Evolutionary conservation across 2,329 filamentous ascomycete species (phyloP), one percentile per base, ranked within the genome.

Genomic region (Colletotrichum higginsianum): DNA sequence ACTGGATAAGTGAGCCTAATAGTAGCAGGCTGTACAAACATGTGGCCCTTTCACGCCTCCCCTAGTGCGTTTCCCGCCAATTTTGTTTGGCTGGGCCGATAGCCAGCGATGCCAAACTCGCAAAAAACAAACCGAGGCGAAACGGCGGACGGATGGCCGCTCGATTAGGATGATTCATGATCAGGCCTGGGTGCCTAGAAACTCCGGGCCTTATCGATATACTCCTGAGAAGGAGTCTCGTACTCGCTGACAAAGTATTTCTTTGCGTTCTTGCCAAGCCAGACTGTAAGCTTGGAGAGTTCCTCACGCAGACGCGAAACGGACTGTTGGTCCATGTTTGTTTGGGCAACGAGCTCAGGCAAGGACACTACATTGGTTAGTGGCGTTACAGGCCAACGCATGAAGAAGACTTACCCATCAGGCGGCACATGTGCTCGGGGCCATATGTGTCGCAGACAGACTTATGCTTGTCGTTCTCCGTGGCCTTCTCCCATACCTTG

Each of bases 241-340:
- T 96, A 96, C 77, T 92, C 89, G 69, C 84, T 89, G 70, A 91
- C 87, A 78, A 99, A 97, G 82, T 96, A 98, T 30, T 89, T 89
- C 68, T 90, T 87, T 16, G 92, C 90, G 77, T 96, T 91, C 76
- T 92, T 93, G 71, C 92, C 89, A 66, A 99, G 86, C 94, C 95
- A 99, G 65, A 90, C 87, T 13, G 92, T 94, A 82, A 99, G 92
- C 82, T 95, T 96, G 75, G 90, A 88, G 18, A 99, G 88, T 80
- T 99, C 96, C 77, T 98, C 94, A 15, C 95, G 92, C 35, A 98
- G 89, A 57, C 95, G 93, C 73, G 92, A 93, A 52, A 98, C 94
- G 2, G 95, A 95, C 80, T 97, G 95, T 64, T 92, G 88, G 78
- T 98, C 96, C 95, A 99, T 98, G 83, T 98, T 98, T 63, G 96